Evolutionary conservation across 345 rosid genomes (phyloP), one percentile per base, ranked within the genome.

Genomic region (Cochlearia excelsa): DNA sequence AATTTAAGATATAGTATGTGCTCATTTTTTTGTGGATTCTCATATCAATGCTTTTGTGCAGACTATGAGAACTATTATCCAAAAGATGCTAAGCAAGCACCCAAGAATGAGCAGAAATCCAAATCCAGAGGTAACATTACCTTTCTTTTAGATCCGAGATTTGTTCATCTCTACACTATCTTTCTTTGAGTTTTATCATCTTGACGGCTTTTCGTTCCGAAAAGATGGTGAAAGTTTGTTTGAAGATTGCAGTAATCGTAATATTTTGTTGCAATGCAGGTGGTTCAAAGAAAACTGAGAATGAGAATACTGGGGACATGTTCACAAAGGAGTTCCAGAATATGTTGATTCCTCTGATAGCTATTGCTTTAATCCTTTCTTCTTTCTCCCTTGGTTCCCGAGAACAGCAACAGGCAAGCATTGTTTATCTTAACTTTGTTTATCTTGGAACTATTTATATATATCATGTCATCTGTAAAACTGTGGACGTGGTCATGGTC

Each of bases 31-130:
- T 37, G 40, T 4, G 3, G 7, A 8, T 37, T 55, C 10, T 52
- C 66, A 59, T 9, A 53, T 60, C 3, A 11, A 16, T 50, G 27
- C 6, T 55, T 49, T 26, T 56, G 61, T 70, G 69, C 81, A 89
- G 99, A 93, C 74, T 87, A 81, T 59, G 91, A 86, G 74, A 88
- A 85, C 53, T 89, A 80, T 58, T 83, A 76, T 65, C 97, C 94
- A 0, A 86, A 93, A 77, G 91, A 75, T 30, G 3, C 10, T 9
- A 89, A 93, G 81, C 87, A 84, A 76, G 57, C 70, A 16, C 91
- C 98, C 1, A 84, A 86, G 77, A 69, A 84, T 53, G 88, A 75
- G 63, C 89, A 84, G 58, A 84, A 88, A 73, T 83, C 95, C 0
- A 86, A 86, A 27, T 80, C 94, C 33, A 79, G 76, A 85, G 94